Evolutionary conservation across 1,139 yeast genomes (phyloP).

Genomic region (Suhomyces yuchorum): DNA sequence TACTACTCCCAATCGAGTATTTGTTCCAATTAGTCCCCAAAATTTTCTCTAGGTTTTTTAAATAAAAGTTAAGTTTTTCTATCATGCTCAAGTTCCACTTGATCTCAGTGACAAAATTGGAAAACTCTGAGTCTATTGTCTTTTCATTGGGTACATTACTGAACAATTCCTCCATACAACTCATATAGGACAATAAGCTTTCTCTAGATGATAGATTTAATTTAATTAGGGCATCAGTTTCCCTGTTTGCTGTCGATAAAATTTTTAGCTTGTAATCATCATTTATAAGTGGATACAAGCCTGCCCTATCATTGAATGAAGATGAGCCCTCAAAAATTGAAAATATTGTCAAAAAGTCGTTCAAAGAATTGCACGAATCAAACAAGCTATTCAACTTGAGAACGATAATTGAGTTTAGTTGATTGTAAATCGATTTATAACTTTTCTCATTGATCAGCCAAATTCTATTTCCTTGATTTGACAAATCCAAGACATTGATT

Average conservation of each 20-base stretch:
- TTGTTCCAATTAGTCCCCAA: constrained; percentile 77
- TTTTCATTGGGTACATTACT: background rate
- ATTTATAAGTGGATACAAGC: constrained; percentile 31
- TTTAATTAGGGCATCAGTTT: constrained; percentile 26
- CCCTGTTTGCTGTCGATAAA: constrained; percentile 33
- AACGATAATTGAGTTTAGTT: constrained; percentile 26
- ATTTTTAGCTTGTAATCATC: constrained; percentile 41
- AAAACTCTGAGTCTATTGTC: background rate
- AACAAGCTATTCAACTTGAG: constrained; percentile 30
- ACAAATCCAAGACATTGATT: constrained; percentile 34
- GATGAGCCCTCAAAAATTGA: constrained; percentile 5
- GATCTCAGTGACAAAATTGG: constrained; percentile 17
- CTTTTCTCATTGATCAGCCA: constrained; percentile 36
- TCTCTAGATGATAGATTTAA: constrained; percentile 9
- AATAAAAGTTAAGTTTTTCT: constrained; percentile 27
- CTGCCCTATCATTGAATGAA: constrained; percentile 14
- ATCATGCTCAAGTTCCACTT: constrained; percentile 26
- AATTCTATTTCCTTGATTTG: constrained; percentile 35
- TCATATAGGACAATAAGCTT: constrained; percentile 1
- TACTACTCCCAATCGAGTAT: constrained; percentile 71
- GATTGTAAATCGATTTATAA: constrained; percentile 27
- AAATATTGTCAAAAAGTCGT: constrained; percentile 35
- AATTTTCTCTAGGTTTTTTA: constrained; percentile 22
- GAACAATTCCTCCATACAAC: background rate
- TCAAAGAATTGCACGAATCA: constrained; percentile 29